These are phyloP conservation scores for Elaeis oleifera DNA, from an alignment of 202 grass and related monocot species.

Conservation along the genomic window DNA sequence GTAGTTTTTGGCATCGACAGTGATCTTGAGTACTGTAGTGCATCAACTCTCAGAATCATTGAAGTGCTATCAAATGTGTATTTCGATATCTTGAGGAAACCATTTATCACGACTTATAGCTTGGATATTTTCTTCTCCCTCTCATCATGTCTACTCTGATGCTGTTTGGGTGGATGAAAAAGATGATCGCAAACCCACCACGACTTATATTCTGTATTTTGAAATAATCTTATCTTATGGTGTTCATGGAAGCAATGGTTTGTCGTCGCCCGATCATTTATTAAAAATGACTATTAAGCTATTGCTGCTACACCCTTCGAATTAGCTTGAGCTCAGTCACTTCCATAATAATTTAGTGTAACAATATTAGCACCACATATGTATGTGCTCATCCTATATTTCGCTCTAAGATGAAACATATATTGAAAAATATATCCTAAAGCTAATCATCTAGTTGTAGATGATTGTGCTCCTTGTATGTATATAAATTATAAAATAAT, in stretches of 20 bases:
- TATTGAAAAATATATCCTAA: not conserved
- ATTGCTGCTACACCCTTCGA: not conserved
- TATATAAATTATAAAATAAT: no score
- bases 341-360: not conserved
- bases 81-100: constrained; percentile 4
- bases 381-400: not conserved
- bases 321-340: not conserved
- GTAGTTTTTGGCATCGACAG: no score
- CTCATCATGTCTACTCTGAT: not conserved
- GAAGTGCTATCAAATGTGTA: not conserved
- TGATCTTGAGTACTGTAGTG: no score
- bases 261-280: constrained; percentile 7
- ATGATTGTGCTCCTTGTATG: no score
- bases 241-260: constrained; percentile 4
- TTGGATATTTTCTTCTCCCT: not conserved
- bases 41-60: not conserved
- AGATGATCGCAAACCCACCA: constrained; percentile 1
- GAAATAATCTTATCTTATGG: constrained; percentile 6
- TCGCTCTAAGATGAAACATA: not conserved
- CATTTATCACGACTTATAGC: not conserved
- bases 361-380: not conserved
- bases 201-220: not conserved
- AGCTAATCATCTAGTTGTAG: no score
- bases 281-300: not conserved
- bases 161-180: not conserved